Evolutionary conservation across 257 asterid genomes (phyloP).

Genomic region (Nicotiana sylvestris): DNA sequence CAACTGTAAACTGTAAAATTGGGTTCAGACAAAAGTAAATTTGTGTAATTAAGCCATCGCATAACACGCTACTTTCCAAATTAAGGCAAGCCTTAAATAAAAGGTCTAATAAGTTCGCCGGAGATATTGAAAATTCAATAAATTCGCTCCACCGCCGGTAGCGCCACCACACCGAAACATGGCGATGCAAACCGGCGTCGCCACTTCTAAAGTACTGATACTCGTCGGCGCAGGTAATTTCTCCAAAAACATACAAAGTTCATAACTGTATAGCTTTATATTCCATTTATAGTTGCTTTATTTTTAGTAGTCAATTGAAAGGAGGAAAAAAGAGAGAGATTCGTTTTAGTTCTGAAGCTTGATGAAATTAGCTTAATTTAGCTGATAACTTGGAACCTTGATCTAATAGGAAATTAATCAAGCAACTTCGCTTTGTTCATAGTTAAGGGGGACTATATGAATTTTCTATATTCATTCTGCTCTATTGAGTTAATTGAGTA

Average conservation of each 20-base stretch:
- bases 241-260: background rate
- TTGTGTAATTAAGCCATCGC: background rate
- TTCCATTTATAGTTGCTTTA: background rate
- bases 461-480: background rate
- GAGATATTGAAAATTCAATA: background rate
- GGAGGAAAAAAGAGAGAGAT: background rate
- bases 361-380: background rate
- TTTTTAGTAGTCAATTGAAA: background rate
- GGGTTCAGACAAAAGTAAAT: background rate
- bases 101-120: slow-evolving; percentile 1
- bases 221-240: slow-evolving; percentile 72
- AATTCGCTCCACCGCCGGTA: background rate
- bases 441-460: background rate
- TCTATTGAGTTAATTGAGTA: background rate
- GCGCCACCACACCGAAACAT: slow-evolving; percentile 25
- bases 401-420: background rate
- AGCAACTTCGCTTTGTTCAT: background rate
- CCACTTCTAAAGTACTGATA: slow-evolving; percentile 67
- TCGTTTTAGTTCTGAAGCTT: background rate
- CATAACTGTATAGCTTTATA: background rate
- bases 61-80: background rate
- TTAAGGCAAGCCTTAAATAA: background rate
- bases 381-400: background rate
- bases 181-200: slow-evolving; percentile 80
- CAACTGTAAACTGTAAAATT: background rate